phyloP scores from a whole-genome alignment of 495 filamentous ascomycete genomes.

The Aspergillus nidulans region DNA sequence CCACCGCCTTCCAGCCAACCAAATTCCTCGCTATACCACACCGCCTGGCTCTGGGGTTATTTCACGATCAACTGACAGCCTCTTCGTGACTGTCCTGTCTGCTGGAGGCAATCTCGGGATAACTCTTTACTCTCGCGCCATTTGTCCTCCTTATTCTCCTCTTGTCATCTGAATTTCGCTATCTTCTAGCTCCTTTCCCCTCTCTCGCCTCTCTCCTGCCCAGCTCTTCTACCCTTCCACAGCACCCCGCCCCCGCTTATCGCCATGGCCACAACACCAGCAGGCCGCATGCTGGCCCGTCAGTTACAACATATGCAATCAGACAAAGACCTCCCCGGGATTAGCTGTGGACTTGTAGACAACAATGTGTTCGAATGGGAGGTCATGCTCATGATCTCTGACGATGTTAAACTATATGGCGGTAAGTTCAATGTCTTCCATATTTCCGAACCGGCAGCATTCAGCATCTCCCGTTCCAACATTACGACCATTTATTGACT shows the following conservation, averaged over 20 bases:
- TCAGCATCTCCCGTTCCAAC: not conserved
- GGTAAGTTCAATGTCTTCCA: slow-evolving; percentile 45
- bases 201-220: too few relatives aligned
- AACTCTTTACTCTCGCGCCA: not conserved
- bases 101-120: not conserved
- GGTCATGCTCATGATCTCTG: slow-evolving; percentile 97
- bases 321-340: slow-evolving; percentile 86
- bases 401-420: slow-evolving; percentile 94
- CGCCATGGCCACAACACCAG: slow-evolving; percentile 50
- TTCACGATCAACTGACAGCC: slow-evolving; percentile 18
- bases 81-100: slow-evolving; percentile 12
- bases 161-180: not conserved
- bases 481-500: not conserved
- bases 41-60: slow-evolving; percentile 3
- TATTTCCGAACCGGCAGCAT: not conserved
- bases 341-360: slow-evolving; percentile 83
- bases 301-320: slow-evolving; percentile 94
- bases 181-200: not conserved
- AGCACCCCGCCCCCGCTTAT: slow-evolving; percentile 6
- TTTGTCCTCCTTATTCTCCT: not conserved
- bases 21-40: not conserved
- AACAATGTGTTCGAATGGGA: slow-evolving; percentile 99
- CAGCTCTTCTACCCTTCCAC: not conserved
- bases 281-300: slow-evolving; percentile 71
- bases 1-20: slow-evolving; percentile 8